These are phyloP conservation scores for Alternaria sp. DNA, from an alignment of 2,329 filamentous ascomycete genomes.

Conservation along the genomic window DNA sequence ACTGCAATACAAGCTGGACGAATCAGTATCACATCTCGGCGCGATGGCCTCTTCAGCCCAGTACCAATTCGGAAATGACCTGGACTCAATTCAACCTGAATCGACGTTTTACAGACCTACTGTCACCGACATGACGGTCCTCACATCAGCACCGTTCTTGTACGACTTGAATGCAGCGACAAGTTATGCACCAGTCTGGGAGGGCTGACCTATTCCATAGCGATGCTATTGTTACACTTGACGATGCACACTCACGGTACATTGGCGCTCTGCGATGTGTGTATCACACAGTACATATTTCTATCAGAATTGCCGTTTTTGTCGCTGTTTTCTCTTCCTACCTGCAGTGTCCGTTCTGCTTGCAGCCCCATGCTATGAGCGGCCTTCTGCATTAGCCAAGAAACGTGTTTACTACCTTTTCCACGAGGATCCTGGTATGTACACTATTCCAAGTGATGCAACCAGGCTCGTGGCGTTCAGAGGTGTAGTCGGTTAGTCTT, in stretches of 20 bases:
- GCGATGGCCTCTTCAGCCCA: slow-evolving; percentile 37
- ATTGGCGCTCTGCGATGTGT: background rate
- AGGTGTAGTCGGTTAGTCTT: slow-evolving; percentile 19
- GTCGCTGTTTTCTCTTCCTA: background rate
- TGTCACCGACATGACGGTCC: slow-evolving; percentile 50
- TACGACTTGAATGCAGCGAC: slow-evolving; percentile 50
- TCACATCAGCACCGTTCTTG: slow-evolving; percentile 42
- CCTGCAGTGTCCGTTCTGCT: background rate
- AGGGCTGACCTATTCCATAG: slow-evolving; percentile 57
- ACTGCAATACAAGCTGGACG: slow-evolving; percentile 24
- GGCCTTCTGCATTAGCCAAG: background rate
- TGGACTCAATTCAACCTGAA: slow-evolving; percentile 53
- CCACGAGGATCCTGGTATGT: background rate
- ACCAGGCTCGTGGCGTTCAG: slow-evolving; percentile 10
- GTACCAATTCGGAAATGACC: slow-evolving; percentile 20
- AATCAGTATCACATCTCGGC: slow-evolving; percentile 25
- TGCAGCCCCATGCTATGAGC: background rate
- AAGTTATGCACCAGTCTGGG: slow-evolving; percentile 41
- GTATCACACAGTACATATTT: background rate
- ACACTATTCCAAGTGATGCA: background rate
- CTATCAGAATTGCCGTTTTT: background rate
- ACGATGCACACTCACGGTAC: background rate
- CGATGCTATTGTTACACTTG: slow-evolving; percentile 33
- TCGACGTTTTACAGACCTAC: slow-evolving; percentile 60
- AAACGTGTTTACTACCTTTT: slow-evolving; percentile 36